Percentiles rank a stretch among this genome's conserved stretches.
Conservation (phyloP, 2,329 filamentous ascomycete species). For the Blastomyces gilchristii region DNA sequence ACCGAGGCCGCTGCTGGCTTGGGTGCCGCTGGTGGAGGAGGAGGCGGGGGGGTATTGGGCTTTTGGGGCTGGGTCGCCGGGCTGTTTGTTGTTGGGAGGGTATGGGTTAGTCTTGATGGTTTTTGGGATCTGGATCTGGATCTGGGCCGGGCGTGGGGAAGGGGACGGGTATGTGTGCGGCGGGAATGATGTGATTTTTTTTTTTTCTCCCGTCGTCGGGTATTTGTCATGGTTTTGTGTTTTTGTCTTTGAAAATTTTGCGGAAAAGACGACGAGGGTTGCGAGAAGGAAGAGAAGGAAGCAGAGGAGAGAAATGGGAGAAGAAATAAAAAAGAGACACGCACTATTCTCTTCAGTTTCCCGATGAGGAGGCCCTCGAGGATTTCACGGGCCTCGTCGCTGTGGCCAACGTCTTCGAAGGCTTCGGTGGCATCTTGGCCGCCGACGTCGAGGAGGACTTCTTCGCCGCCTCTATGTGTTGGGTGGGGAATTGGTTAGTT, state of each 20-base stretch:
- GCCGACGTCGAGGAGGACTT: slow-evolving; percentile 90
- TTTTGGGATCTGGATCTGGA: too few relatives aligned
- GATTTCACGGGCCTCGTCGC: slow-evolving; percentile 93
- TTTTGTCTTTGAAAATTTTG: not conserved
- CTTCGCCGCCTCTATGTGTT: slow-evolving; percentile 74
- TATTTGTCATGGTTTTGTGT: not conserved
- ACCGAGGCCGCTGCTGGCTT: slow-evolving; percentile 45
- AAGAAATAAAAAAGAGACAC: slow-evolving; percentile 22
- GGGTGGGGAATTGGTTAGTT: not conserved
- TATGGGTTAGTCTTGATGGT: not conserved
- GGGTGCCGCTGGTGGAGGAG: slow-evolving; percentile 20
- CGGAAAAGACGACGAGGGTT: not conserved
- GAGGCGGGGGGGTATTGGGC: slow-evolving; percentile 37
- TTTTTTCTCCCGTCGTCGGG: not conserved
- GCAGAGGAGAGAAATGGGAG: too few relatives aligned
- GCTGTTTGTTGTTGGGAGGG: slow-evolving; percentile 29
- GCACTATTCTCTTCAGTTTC: slow-evolving; percentile 68
- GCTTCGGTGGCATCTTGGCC: slow-evolving; percentile 96
- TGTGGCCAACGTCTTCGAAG: slow-evolving; percentile 98
- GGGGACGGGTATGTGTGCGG: not conserved
- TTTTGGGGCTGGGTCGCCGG: slow-evolving; percentile 69
- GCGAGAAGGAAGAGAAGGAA: too few relatives aligned
- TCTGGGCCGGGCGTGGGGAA: not conserved
- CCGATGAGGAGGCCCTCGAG: slow-evolving; percentile 68
- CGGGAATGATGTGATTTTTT: not conserved